A percentile compares a stretch with the other conserved stretches of the same genome.
phyloP scores from a whole-genome alignment of 2,329 filamentous ascomycete genomes.

The Eutypa lata region DNA sequence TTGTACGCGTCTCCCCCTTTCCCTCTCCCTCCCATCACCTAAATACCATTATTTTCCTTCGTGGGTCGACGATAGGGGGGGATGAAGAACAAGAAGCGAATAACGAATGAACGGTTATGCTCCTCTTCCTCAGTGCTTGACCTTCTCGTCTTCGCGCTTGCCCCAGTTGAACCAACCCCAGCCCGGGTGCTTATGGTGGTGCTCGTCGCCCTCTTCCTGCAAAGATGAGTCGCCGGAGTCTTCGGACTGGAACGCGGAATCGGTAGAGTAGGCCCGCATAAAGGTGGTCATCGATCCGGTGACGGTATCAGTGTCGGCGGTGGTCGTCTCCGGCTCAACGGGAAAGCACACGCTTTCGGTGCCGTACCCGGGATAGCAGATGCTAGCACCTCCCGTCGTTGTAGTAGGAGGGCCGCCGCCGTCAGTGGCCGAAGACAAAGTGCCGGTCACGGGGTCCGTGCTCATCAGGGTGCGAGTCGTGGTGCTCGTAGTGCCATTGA shows the following conservation, averaged over 20 bases:
- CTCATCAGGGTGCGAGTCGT: not conserved
- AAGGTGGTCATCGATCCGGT: not conserved
- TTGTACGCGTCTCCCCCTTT: not conserved
- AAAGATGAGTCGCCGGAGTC: not conserved
- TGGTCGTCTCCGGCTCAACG: not conserved
- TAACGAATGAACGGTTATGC: too few species aligned
- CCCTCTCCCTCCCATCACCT: not conserved
- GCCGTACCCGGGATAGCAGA: not conserved
- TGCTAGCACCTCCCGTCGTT: not conserved
- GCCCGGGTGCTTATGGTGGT: not conserved
- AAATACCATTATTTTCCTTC: not conserved
- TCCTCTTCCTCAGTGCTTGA: not conserved
- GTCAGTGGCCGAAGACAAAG: too few species aligned
- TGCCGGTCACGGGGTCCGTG: constrained; percentile 11
- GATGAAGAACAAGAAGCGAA: too few species aligned
- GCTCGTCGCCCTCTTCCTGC: not conserved
- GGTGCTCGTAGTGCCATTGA: constrained; percentile 6
- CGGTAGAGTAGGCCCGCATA: not conserved
- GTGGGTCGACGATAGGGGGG: too few species aligned
- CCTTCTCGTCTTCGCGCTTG: not conserved
- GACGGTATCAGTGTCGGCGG: not conserved
- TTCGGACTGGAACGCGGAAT: not conserved
- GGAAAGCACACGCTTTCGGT: not conserved
- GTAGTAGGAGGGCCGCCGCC: not conserved
- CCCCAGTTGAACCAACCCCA: not conserved